Conservation (phyloP, 2,329 filamentous ascomycete species). For the Ophiognomonia clavigignenti-juglandacearum region DNA sequence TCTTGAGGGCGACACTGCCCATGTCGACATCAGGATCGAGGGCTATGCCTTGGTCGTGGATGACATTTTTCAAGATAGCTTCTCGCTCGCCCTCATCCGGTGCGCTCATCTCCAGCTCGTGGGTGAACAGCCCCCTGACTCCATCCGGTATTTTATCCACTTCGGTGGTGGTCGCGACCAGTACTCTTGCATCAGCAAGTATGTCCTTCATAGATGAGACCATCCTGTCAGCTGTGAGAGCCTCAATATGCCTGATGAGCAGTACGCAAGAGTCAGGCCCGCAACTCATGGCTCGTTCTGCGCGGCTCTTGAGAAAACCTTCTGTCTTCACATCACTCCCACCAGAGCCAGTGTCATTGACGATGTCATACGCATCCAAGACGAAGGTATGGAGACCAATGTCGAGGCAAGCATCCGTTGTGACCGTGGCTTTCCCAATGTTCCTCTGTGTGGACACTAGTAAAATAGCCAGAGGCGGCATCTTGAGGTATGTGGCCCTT, state of each 20-base stretch:
- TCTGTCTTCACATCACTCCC: slow-evolving; percentile 93
- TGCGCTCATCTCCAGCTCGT: slow-evolving; percentile 89
- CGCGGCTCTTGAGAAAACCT: slow-evolving; percentile 79
- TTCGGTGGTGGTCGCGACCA: slow-evolving; percentile 92
- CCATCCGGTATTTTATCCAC: slow-evolving; percentile 91
- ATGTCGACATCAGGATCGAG: slow-evolving; percentile 82
- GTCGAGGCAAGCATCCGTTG: slow-evolving; percentile 73
- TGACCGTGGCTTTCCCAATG: slow-evolving; percentile 84
- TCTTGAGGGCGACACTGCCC: slow-evolving; percentile 83
- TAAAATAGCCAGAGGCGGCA: slow-evolving; percentile 84
- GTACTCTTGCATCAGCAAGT: slow-evolving; percentile 69
- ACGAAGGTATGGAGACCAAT: slow-evolving; percentile 85
- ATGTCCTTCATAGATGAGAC: slow-evolving; percentile 80
- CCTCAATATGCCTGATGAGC: slow-evolving; percentile 85
- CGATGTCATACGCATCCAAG: slow-evolving; percentile 88
- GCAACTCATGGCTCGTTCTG: slow-evolving; percentile 84
- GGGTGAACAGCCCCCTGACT: slow-evolving; percentile 85
- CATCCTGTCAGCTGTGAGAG: slow-evolving; percentile 87
- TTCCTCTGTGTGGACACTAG: slow-evolving; percentile 87
- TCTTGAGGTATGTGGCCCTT: slow-evolving; percentile 77
- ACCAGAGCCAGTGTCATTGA: slow-evolving; percentile 84
- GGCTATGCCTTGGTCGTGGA: slow-evolving; percentile 70
- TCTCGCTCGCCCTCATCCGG: slow-evolving; percentile 91
- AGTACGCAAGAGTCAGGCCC: slow-evolving; percentile 78
- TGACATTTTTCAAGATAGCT: slow-evolving; percentile 74